Base-by-base conservation (phyloP, 177 flowering plant genomes). In the Vitis hybrid region DNA sequence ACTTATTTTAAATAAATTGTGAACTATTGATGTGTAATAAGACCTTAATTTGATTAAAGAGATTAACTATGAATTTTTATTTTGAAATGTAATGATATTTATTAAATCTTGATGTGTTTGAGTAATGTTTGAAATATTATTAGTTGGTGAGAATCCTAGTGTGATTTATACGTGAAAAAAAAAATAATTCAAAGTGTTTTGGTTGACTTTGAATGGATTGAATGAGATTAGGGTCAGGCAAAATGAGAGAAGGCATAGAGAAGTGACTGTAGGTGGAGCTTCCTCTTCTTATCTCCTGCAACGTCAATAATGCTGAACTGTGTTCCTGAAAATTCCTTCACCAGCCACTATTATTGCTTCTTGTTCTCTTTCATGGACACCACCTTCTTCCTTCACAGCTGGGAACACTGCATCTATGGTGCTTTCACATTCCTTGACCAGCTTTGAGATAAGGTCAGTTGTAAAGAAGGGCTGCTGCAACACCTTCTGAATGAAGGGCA, bases 261-360 rank as follows among this genome's bases (percentile, higher is more conserved):
- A 79, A 86, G 15, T 78, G 85, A 62, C 90, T 71, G 69, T 80
- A 79, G 60, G 98, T 92, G n/a, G 98, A 93, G 85, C 98, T 93
- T n/a, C 87, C 90, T 20, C 82, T 88, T 78, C 98, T 85, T 16
- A 92, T 86, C 76, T 90, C 94, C 70, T 83, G 78, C 93, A 92
- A 86, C 11, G 85, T 89, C 67, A 75, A 56, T 9, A 93, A 71
- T 7, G 98, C 98, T 11, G 90, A 2, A 93, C 82, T 12, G 97
- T 88, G 70, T 83, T 87, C 70, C 89, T 80, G 61, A 88, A 91
- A 10, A 93, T 87, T 39, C 86, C 89, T 63, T 83, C 86, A 29
- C 80, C 87, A 0, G 72, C 73, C 1, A 81, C 77, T n/a, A 65
- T 70, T 16, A 69, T 58, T 16, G 71, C 70, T 26, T 67, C 75